Evolutionary conservation across 164 flowering plant genomes (phyloP), one percentile per base, ranked within the genome.

Genomic region (Annona squamosa): DNA sequence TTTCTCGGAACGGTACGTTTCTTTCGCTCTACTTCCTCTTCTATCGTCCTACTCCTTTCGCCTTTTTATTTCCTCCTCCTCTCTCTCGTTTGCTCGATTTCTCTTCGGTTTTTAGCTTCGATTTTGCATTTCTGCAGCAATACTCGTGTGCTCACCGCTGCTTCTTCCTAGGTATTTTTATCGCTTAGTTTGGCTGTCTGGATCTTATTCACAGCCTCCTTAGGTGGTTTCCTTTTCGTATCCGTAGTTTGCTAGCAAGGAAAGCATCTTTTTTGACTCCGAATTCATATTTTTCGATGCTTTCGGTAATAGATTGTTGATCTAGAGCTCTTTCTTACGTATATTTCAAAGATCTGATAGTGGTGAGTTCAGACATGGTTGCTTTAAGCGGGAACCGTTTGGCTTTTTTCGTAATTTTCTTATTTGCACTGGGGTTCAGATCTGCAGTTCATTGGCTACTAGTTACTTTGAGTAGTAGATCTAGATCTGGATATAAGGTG

Each of bases 401-500:
- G 4, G 46, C 10, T 71, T 71, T 10, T 41, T 26, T 18, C 3
- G 4, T 56, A 57, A 52, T 17, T 57, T 59, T 10, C 9, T 0
- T 16, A 7, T 71, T 70, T 57, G 4, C 13, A 10, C 57, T 43
- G 47, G 10, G n/a, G 46, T 43, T 16, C 4, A 9, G 41, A 43
- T 16, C 4, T 13, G 57, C 19, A 12, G 57, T 41, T 56, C 18
- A 7, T 13, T 71, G 9, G 3, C 19, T 42, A 48, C 42, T 47
- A 7, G 46, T 6, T 3, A 2, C n/a, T 69, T 10, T 69, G 4
- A 48, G 59, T 48, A 47, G 47, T 59, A 59, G 72, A 71, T 71
- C 65, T 57, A 65, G 72, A 9, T 57, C 44, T 70, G 72, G 42
- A 70, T 70, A 61, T 70, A 64, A 2, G 18, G 5, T 37, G 5